Base-by-base conservation (phyloP, 805 yeast species). In the Kurtzmaniella cleridarum region DNA sequence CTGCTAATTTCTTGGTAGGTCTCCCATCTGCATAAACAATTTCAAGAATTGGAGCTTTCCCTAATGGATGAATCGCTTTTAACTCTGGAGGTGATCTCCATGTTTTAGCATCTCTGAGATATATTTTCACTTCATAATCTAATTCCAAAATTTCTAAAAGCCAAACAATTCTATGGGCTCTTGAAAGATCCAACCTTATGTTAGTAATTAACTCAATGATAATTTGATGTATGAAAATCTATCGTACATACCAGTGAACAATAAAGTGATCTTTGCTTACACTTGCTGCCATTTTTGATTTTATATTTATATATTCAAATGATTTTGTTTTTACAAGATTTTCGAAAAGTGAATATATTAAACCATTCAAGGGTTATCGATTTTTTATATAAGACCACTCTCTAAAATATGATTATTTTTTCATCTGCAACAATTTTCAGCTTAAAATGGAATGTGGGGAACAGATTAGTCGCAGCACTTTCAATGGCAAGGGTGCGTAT, bases 121-220 rank as follows among this genome's bases (percentile, higher is more conserved):
- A 79, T 2, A 71, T 51, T 45, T 76, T 71, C 14, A 80, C 57
- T 11, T 73, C 75, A 50, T 79, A 83, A 18, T 74, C 75, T 5
- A 81, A 51, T 10, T 65, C 66, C 11, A 84, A 60, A 36, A 79
- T 74, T 43, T 81, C 86, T n/a, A 84, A 60, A 34, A 79, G 59
- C 84, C 87, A 83, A 24, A 76, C 51, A 8, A 81, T 66, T 39
- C 89, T 66, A 38, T 72, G 77, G 1, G 86, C 60, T 50, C 90
- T 66, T 3, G 87, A 80, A 13, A 70, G 60, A 40, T 70, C 69
- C 33, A 78, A 69, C 71, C 75, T 58, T 34, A 9, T 15, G 28
- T 23, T 30, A 18, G 31, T 30, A 23, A 17, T 28, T 13, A 5
- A 18, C 20, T 7, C 16, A 15, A 14, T 10, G n/a, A 2, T 23